These are phyloP conservation scores for Fagopyrum esculentum DNA, from an alignment of 148 eudicot genomes.

Conservation along the genomic window DNA sequence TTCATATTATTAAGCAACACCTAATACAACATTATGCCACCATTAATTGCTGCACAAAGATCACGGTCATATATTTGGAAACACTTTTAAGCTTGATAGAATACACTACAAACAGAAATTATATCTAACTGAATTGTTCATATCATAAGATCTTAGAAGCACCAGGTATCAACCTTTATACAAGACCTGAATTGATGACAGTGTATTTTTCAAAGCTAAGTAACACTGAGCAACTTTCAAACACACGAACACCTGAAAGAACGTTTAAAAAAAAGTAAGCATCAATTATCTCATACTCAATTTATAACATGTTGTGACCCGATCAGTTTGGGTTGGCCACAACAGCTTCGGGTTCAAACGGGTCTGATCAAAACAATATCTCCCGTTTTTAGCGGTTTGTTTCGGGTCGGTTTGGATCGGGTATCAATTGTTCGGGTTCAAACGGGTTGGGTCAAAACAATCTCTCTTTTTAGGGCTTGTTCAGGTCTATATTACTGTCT, in stretches of 20 bases:
- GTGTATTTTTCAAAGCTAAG: slow-evolving; percentile 30
- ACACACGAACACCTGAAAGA: slow-evolving; percentile 48
- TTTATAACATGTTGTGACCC: background rate
- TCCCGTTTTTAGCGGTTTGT: too few species aligned
- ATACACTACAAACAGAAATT: background rate
- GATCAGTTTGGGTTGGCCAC: too few species aligned
- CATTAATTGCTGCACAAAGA: background rate
- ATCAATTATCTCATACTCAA: too few species aligned
- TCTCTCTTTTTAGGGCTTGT: too few species aligned
- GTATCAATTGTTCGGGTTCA: too few species aligned
- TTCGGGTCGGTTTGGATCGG: too few species aligned
- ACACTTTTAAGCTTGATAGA: background rate
- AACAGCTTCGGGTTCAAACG: too few species aligned
- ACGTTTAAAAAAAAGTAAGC: background rate
- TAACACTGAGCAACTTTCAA: slow-evolving; percentile 70
- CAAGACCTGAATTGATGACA: slow-evolving; percentile 57
- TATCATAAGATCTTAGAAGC: slow-evolving; percentile 7
- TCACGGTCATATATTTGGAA: background rate
- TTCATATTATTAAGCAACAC: background rate
- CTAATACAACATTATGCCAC: background rate
- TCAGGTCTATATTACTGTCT: too few species aligned
- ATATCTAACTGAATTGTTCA: background rate
- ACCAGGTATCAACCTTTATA: slow-evolving; percentile 56
- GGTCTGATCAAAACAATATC: too few species aligned
- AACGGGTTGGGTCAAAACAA: too few species aligned